Evolutionary conservation across 2,329 filamentous ascomycete species (phyloP).

Genomic region (Rutstroemia sp.): DNA sequence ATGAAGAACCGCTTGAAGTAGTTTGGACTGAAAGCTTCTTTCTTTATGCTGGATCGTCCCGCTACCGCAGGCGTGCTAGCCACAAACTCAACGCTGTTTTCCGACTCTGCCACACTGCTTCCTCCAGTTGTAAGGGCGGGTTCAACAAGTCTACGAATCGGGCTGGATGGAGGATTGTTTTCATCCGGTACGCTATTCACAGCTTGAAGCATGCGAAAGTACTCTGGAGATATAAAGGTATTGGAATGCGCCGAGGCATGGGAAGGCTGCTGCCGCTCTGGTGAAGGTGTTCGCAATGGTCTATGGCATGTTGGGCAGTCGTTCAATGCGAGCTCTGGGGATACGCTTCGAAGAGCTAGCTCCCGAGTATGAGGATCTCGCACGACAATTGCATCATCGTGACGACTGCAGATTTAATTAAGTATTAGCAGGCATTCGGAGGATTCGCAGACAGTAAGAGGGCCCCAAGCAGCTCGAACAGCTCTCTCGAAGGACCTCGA

Average conservation of each 20-base stretch:
- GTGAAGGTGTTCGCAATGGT: conserved; percentile 38
- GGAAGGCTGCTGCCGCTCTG: conserved; percentile 39
- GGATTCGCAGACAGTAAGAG: no score
- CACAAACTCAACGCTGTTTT: conserved; percentile 38
- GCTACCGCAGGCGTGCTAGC: conserved; percentile 40
- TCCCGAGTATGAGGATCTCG: conserved; percentile 80
- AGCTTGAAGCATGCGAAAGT: conserved; percentile 86
- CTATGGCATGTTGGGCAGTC: conserved; percentile 59
- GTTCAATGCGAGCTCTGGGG: conserved; percentile 45
- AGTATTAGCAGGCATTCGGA: conserved; percentile 11
- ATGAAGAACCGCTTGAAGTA: conserved; percentile 94
- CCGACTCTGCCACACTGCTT: conserved; percentile 24
- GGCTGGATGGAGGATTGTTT: conserved; percentile 39
- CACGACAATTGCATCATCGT: conserved; percentile 86
- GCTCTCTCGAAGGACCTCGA: no score
- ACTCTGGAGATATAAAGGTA: conserved; percentile 79
- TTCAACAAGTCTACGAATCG: conserved; percentile 40
- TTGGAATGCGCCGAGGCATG: conserved; percentile 35
- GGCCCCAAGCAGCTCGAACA: not conserved
- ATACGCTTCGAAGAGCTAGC: conserved; percentile 67
- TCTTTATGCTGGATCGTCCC: conserved; percentile 65
- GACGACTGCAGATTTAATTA: conserved; percentile 52
- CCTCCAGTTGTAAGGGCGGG: conserved; percentile 22
- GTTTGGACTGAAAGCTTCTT: conserved; percentile 79
- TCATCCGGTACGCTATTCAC: conserved; percentile 39